Evolutionary conservation across 1,139 yeast genomes (phyloP).

Genomic region (Saccharomyces pastorianus): DNA sequence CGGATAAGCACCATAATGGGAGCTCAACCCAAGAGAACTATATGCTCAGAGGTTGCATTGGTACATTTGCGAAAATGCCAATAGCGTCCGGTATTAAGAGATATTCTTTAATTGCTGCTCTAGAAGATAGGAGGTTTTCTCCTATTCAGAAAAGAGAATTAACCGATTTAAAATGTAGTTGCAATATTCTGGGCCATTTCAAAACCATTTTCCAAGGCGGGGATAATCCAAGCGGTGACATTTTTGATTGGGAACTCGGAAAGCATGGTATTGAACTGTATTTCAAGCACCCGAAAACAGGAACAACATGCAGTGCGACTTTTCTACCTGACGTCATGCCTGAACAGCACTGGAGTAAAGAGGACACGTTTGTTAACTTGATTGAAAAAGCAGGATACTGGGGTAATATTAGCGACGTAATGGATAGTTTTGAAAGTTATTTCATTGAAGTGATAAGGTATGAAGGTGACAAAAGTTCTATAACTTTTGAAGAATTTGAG

Average conservation of each 20-base stretch:
- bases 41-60: constrained; percentile 81
- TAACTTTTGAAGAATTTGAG: constrained; percentile 20
- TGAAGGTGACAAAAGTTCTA: constrained; percentile 25
- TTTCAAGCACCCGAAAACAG: constrained; percentile 39
- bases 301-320: constrained; percentile 53
- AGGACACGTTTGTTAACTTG: constrained; percentile 60
- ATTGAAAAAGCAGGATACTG: constrained; percentile 52
- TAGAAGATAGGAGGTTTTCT: constrained; percentile 68
- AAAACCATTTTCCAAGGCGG: constrained; percentile 19
- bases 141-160: constrained; percentile 58
- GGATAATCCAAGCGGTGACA: constrained; percentile 16
- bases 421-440: constrained; percentile 22
- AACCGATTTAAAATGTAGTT: constrained; percentile 35
- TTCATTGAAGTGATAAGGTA: constrained; percentile 29
- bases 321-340: constrained; percentile 83
- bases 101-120: constrained; percentile 62
- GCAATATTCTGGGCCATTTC: constrained; percentile 31
- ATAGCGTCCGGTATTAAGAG: constrained; percentile 51
- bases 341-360: constrained; percentile 81
- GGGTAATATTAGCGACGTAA: constrained; percentile 12
- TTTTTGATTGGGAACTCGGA: constrained; percentile 73
- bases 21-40: constrained; percentile 20
- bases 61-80: constrained; percentile 54
- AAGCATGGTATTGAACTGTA: constrained; percentile 58
- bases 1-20: constrained; percentile 5